Evolutionary conservation across 495 filamentous ascomycete species (phyloP).

Genomic region (Penicillium arizonense): DNA sequence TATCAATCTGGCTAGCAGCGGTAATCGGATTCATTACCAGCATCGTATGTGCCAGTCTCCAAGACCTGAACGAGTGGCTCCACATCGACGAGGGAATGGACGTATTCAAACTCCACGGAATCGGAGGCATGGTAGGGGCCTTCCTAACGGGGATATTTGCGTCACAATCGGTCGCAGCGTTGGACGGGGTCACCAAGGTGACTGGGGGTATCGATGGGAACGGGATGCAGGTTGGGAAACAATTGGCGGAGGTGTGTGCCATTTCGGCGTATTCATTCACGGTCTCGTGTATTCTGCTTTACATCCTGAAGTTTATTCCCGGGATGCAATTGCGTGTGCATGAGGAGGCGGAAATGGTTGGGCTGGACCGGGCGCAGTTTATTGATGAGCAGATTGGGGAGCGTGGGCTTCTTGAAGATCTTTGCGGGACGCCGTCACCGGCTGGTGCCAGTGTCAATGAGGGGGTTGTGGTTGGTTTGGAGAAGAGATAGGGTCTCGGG

Average conservation of each 20-base stretch:
- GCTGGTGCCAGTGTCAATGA: conserved; percentile 8
- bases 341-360: conserved; percentile 56
- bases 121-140: conserved; percentile 60
- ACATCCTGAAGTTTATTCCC: conserved; percentile 57
- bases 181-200: conserved; percentile 49
- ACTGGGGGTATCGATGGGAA: conserved; percentile 57
- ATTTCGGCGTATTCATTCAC: conserved; percentile 56
- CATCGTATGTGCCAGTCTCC: conserved; percentile 46
- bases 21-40: conserved; percentile 59
- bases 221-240: conserved; percentile 56
- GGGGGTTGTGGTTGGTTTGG: conserved; percentile 14
- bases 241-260: conserved; percentile 58
- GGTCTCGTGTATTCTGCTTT: conserved; percentile 52
- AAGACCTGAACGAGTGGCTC: conserved; percentile 57
- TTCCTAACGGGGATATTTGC: conserved; percentile 64
- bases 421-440: conserved; percentile 20
- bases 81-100: conserved; percentile 61
- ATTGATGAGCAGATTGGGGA: conserved; percentile 60
- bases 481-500: conserved; percentile 4
- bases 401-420: conserved; percentile 29
- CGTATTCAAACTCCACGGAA: conserved; percentile 62
- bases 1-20: conserved; percentile 54
- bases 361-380: conserved; percentile 57
- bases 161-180: conserved; percentile 35
- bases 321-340: conserved; percentile 54